A percentile compares a stretch with the other conserved stretches of the same genome.
Evolutionary conservation across 140 eudicot genomes (phyloP).

Genomic region (Ambrosia hybrid): DNA sequence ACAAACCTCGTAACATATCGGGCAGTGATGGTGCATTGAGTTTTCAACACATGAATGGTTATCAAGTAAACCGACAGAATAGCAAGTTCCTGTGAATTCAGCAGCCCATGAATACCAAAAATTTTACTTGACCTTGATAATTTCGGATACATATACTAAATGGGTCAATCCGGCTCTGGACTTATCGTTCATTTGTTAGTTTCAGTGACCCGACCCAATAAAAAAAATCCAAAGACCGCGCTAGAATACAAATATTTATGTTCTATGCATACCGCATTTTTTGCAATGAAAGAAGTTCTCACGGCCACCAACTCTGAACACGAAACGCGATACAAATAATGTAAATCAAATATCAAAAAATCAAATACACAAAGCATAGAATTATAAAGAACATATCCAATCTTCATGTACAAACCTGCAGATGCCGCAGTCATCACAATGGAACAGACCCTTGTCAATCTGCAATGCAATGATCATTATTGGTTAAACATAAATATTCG

Average conservation of each 20-base stretch:
- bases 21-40: constrained; percentile 93
- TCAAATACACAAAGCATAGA: neutral
- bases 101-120: neutral
- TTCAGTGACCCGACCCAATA: neutral
- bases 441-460: constrained; percentile 76
- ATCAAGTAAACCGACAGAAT: constrained; percentile 54
- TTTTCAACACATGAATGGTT: constrained; percentile 66
- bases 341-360: constrained; percentile 4
- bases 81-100: constrained; percentile 68
- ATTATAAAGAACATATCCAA: neutral
- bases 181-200: too few relatives aligned
- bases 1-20: constrained; percentile 91
- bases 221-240: neutral
- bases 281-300: constrained; percentile 96
- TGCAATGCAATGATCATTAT: constrained; percentile 35
- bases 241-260: neutral
- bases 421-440: constrained; percentile 95
- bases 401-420: constrained; percentile 63
- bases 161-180: too few relatives aligned
- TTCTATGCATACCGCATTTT: constrained; percentile 70
- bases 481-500: neutral
- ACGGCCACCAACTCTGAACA: constrained; percentile 76
- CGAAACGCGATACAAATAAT: neutral
- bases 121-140: too few relatives aligned
- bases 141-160: too few relatives aligned